Conservation (phyloP, 2,329 filamentous ascomycete genomes). For the Aspergillus fumigatus region DNA sequence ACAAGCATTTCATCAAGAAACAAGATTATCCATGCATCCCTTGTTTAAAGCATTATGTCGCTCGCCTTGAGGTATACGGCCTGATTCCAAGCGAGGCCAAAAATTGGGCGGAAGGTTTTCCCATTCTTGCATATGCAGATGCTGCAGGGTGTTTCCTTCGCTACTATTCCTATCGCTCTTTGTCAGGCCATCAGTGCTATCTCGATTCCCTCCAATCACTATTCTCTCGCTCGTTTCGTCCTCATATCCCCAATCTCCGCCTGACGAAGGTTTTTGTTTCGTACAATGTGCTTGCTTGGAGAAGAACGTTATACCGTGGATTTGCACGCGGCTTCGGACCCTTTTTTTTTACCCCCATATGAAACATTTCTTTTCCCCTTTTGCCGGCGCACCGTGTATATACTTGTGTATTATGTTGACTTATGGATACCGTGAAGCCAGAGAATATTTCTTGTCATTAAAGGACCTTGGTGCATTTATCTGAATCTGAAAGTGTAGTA, state of each 20-base stretch:
- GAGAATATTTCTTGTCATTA: not conserved
- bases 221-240: not conserved
- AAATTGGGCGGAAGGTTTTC: not conserved
- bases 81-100: not conserved
- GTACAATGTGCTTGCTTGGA: not conserved
- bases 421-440: slow-evolving; percentile 1
- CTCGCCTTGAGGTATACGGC: slow-evolving; percentile 1
- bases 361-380: not conserved
- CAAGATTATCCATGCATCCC: slow-evolving; percentile 9
- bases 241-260: not conserved
- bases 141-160: not conserved
- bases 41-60: slow-evolving; percentile 4
- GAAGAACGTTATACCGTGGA: not conserved
- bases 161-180: not conserved
- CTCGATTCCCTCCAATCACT: not conserved
- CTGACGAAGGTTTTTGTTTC: not conserved
- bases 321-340: not conserved
- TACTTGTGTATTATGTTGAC: not conserved
- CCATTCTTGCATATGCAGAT: not conserved
- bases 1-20: not conserved
- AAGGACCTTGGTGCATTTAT: not conserved
- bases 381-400: not conserved
- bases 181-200: not conserved
- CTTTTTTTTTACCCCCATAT: not conserved
- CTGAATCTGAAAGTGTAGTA: not conserved